Evolutionary conservation across 2,329 filamentous ascomycete species (phyloP), one percentile per base, ranked within the genome.

Genomic region (Beauveria medogensis): DNA sequence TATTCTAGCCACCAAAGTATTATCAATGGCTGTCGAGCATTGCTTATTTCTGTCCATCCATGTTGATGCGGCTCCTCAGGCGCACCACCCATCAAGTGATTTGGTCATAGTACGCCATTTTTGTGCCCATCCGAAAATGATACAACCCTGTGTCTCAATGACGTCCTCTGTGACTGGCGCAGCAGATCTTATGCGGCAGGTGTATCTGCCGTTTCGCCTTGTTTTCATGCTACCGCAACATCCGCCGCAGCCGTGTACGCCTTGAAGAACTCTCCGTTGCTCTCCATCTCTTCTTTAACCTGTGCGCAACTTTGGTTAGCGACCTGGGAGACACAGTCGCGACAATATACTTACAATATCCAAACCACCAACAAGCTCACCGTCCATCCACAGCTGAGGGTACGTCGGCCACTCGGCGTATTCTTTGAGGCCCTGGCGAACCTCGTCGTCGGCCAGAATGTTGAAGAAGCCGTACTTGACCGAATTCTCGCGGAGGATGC

Each of bases 391-490:
- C 64, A 99, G 78, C 75, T 99, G 94, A 22, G 94, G 94, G 75
- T 91, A 99, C 0, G 94, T 99, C 10, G 94, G 94, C 94, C 94
- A 99, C 64, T 97, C 94, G n/a, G 92, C 92, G 73, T 87, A 97
- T 76, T 94, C 91, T 82, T 99, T 99, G 70, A 99, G 77, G 0
- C 94, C 94, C 77, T 97, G 93, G 63, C 94, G 84, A 53, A 99
- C 94, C 74, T 97, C 93, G 70, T 99, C 93, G 72, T 99, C 94
- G 65, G 94, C 94, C 68, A 99, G 77, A 65, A 99, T 99, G 73
- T 99, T 97, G 81, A 99, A 99, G 80, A 99, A 99, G 22, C 94
- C 94, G 73, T 97, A 99, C 73, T 96, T 91, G 63, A 99, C 89
- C 55, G 89, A 89, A 71, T 91, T 88, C 76, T 97, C 93, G 57